Evolutionary conservation across 768 basidiomycete genomes (phyloP), one percentile per base, ranked within the genome.

Genomic region (Mycena kentingensis): DNA sequence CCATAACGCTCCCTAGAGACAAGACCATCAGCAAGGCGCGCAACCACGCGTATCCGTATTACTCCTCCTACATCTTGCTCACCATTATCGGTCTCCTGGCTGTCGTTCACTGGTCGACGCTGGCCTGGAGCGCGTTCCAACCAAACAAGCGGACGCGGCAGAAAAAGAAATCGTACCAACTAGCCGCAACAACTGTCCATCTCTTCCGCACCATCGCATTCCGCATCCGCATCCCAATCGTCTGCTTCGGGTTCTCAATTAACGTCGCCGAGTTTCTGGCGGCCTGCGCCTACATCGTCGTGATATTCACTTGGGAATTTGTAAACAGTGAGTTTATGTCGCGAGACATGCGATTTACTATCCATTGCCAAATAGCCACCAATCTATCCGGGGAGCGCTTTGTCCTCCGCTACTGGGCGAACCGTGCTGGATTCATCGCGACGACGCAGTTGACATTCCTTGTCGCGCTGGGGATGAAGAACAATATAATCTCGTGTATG

Each of bases 381-480:
- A 46, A 58, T 27, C 32, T 54, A 6, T 43, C 41, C 10, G 62
- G 59, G 8, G 16, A 38, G 4, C 51, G 45, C 3, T 50, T 58
- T 32, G 26, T 39, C 7, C 41, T 51, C 13, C 31, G 42, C 4
- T 63, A 60, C 41, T 63, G 51, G 51, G 52, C 54, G 25, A 58
- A 71, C 44, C 65, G 73, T 18, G 60, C 67, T 7, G 71, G 65
- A 5, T 56, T 58, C 10, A 65, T 76, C n/a, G 72, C 67, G 0
- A 52, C 66, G 6, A 63, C 58, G 41, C 76, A 81, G 53, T 65
- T 76, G 10, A 73, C 77, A 2, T 61, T 80, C 24, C 68, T 81
- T 42, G 70, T 74, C 24, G 78, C 71, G 6, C 67, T 81, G 18
- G 77, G 74, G 5, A 75, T 74, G 32, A 80, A 79, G 68, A 80